phyloP scores from a whole-genome alignment of 2,329 filamentous ascomycete species.

The Pyricularia sp. region DNA sequence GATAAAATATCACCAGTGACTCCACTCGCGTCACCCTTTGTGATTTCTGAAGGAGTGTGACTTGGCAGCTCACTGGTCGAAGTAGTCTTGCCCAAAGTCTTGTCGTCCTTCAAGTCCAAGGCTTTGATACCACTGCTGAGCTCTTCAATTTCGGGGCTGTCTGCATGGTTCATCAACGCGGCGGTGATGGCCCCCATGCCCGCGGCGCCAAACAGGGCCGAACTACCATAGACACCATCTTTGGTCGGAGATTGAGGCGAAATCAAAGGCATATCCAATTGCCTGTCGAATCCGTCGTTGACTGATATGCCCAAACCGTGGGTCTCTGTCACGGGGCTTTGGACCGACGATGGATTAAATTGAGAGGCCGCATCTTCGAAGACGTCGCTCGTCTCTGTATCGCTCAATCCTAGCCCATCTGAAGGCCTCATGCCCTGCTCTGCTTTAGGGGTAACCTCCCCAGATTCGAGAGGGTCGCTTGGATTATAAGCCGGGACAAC shows the following conservation, averaged over 20 bases:
- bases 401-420: slow-evolving; percentile 9
- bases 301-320: background rate
- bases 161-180: background rate
- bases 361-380: slow-evolving; percentile 8
- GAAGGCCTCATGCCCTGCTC: slow-evolving; percentile 26
- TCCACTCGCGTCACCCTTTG: background rate
- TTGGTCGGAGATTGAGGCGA: background rate
- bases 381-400: slow-evolving; percentile 8
- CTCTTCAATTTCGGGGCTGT: background rate
- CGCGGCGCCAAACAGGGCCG: background rate
- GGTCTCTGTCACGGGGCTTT: slow-evolving; percentile 4
- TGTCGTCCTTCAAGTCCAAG: background rate
- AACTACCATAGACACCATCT: background rate
- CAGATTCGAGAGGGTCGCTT: slow-evolving; percentile 45
- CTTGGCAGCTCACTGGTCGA: background rate
- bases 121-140: background rate
- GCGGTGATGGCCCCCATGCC: background rate
- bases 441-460: slow-evolving; percentile 61
- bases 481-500: slow-evolving; percentile 20
- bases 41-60: background rate
- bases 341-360: slow-evolving; percentile 2
- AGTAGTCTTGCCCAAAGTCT: background rate
- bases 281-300: background rate
- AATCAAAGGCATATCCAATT: too few species aligned
- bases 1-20: background rate